A percentile compares a stretch with the other conserved stretches of the same genome.
These are phyloP conservation scores for Spergularia marina DNA, from an alignment of 148 eudicot genomes.

Conservation along the genomic window DNA sequence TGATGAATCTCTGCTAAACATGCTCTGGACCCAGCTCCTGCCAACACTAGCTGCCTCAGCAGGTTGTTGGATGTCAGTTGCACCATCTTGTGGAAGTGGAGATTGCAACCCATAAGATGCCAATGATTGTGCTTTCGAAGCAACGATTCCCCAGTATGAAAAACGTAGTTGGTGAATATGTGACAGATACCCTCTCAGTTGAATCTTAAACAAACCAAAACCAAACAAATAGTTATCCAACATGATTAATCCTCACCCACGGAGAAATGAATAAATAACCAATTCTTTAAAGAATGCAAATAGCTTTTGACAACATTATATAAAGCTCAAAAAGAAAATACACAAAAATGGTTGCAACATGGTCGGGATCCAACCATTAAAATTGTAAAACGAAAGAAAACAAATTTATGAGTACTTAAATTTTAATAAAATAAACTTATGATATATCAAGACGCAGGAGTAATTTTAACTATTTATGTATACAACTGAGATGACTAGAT, in stretches of 20 bases:
- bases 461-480: too few relatives aligned
- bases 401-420: background rate
- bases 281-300: background rate
- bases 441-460: too few relatives aligned
- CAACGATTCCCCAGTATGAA: slow-evolving; percentile 82
- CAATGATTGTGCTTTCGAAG: slow-evolving; percentile 58
- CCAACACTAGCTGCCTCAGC: slow-evolving; percentile 88
- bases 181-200: slow-evolving; percentile 80
- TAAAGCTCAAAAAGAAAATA: background rate
- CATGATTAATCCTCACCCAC: slow-evolving; percentile 8
- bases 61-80: slow-evolving; percentile 62
- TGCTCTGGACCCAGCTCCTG: slow-evolving; percentile 99
- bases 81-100: slow-evolving; percentile 70
- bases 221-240: slow-evolving; percentile 14
- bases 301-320: slow-evolving; percentile 1
- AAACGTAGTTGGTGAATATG: slow-evolving; percentile 75
- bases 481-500: too few relatives aligned
- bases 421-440: too few relatives aligned
- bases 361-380: too few relatives aligned
- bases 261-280: slow-evolving; percentile 2
- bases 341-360: background rate
- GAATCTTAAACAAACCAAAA: slow-evolving; percentile 51
- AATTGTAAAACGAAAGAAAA: background rate
- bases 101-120: slow-evolving; percentile 67
- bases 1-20: slow-evolving; percentile 85